Evolutionary conservation across 306 rosid species (phyloP), one percentile per base, ranked within the genome.

Genomic region (Casuarina equisetifolia): DNA sequence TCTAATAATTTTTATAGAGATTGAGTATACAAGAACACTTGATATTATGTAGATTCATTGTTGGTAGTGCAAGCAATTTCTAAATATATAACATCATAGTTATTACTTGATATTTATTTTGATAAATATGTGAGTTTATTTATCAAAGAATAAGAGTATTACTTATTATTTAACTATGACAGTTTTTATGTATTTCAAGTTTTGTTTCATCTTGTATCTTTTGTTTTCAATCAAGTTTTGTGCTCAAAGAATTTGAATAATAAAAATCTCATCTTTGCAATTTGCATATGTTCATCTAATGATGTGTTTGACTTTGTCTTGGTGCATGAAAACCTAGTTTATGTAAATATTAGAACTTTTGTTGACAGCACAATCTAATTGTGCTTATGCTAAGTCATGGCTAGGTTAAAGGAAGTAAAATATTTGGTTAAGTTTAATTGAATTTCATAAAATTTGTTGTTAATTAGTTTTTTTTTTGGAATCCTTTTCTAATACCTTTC

Each of bases 401-500:
- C 25, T 1, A n/a, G 59, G 6, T 9, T 54, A 54, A n/a, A 54
- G 20, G 59, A 48, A 48, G 12, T 17, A 54, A n/a, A 54, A 16
- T 11, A 5, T 63, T 63, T 19, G 69, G 38, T 63, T 62, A 16
- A 3, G 15, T 12, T 32, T 62, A 35, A 11, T 32, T 36, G 36
- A 36, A 5, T 59, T 59, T 35, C 3, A 35, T 32, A 32, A 36
- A 61, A 25, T 6, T 63, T 63, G 43, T 63, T 4, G 8, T 38
- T 19, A 13, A 54, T 54, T 54, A 17, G 59, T 54, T 16, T 2
- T n/a, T 38, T 36, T 13, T 73, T 84, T 76, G 59, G 45, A 8
- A n/a, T 53, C 2, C 49, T 9, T 50, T 45, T 59, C 58, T 16
- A 71, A 13, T 83, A 68, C 80, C 61, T 46, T 69, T 80, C 46